Conservation (phyloP, 176 grass and related monocot species). For the Zoysia japonica region DNA sequence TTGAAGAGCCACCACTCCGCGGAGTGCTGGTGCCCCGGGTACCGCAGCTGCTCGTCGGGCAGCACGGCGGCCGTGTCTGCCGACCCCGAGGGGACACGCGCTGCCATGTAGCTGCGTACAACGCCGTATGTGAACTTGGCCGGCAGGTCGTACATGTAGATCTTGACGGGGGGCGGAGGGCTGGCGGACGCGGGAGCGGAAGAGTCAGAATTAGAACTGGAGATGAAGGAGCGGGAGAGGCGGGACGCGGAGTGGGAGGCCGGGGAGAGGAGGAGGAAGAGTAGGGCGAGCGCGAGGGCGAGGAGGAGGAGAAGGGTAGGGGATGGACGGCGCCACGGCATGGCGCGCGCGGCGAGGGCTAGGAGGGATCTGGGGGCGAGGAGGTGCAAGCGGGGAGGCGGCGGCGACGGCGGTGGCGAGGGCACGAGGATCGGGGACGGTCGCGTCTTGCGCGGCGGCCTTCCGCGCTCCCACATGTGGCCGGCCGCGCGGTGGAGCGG, state of each 20-base stretch:
- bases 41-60: conserved; percentile 50
- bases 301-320: conserved; percentile 40
- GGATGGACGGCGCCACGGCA: conserved; percentile 48
- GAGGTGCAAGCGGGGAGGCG: conserved; percentile 37
- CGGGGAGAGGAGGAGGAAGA: conserved; percentile 49
- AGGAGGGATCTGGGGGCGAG: conserved; percentile 45
- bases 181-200: neutral
- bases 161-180: conserved; percentile 50
- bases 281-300: conserved; percentile 36
- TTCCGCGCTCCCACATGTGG: conserved; percentile 72
- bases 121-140: conserved; percentile 80
- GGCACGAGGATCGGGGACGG: conserved; percentile 45
- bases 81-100: conserved; percentile 36
- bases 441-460: conserved; percentile 55
- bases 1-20: conserved; percentile 85
- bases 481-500: conserved; percentile 18
- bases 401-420: conserved; percentile 31
- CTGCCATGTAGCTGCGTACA: conserved; percentile 66
- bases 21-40: conserved; percentile 90
- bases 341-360: conserved; percentile 38
- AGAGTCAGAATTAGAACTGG: conserved; percentile 1
- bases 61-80: conserved; percentile 7
- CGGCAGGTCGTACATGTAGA: conserved; percentile 75
- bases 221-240: conserved; percentile 21
- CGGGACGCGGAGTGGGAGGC: conserved; percentile 30